Conservation (phyloP, 2,329 filamentous ascomycete species). For the Emmonsiellopsis sp. region DNA sequence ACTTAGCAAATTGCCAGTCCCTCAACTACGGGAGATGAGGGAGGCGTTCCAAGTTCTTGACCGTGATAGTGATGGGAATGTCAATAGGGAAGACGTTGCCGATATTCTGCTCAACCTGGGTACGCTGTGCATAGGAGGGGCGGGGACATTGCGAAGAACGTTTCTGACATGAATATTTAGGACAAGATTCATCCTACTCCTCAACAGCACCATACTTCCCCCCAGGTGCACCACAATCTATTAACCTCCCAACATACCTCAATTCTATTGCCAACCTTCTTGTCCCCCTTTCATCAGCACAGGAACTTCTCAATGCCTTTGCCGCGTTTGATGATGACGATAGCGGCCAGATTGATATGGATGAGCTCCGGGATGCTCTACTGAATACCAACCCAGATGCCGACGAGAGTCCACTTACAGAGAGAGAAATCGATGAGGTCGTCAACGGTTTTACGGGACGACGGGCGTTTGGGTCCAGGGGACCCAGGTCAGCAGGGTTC, state of each 20-base stretch:
- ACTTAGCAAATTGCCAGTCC: conserved; percentile 49
- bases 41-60: conserved; percentile 93
- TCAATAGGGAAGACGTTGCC: conserved; percentile 72
- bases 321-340: conserved; percentile 95
- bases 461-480: conserved; percentile 62
- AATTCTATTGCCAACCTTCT: conserved; percentile 70
- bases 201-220: conserved; percentile 79
- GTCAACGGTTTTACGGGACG: conserved; percentile 76
- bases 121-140: conserved; percentile 23
- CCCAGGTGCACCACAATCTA: conserved; percentile 54
- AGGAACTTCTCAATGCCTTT: conserved; percentile 80
- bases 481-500: conserved; percentile 35
- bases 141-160: not conserved
- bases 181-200: conserved; percentile 61
- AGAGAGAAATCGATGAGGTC: conserved; percentile 75
- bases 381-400: conserved; percentile 71
- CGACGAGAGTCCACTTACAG: conserved; percentile 52
- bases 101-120: conserved; percentile 83
- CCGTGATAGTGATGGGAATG: conserved; percentile 71
- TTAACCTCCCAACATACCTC: conserved; percentile 78
- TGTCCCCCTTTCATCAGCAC: conserved; percentile 61
- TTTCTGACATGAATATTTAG: conserved; percentile 30
- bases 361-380: conserved; percentile 71
- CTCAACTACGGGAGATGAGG: conserved; percentile 76
- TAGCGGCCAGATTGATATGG: conserved; percentile 80